Conservation (phyloP, 129 eudicot species). For the Pulicaria dysenterica region DNA sequence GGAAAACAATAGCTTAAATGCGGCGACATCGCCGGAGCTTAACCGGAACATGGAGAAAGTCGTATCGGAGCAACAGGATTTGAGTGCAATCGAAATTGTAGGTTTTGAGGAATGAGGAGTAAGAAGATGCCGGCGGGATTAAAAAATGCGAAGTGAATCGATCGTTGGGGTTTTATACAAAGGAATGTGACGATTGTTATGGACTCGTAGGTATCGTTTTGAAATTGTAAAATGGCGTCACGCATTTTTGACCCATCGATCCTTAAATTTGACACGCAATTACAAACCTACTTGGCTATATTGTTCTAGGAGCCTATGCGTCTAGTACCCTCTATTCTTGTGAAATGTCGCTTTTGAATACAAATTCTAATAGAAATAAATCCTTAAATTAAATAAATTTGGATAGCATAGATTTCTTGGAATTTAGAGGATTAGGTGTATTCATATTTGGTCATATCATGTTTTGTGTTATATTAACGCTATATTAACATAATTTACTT, state of each 20-base stretch:
- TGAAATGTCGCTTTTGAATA: background rate
- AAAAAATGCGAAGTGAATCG: conserved; percentile 14
- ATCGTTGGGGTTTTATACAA: background rate
- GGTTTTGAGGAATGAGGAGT: conserved; percentile 17
- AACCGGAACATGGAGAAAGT: conserved; percentile 36
- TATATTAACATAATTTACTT: no score
- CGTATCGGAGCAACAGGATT: conserved; percentile 25
- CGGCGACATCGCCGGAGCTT: conserved; percentile 62
- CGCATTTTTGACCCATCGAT: conserved; percentile 22
- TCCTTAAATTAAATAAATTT: no score
- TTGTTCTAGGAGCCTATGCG: conserved; percentile 9
- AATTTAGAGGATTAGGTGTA: no score
- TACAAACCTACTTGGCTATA: background rate
- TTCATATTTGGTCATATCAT: no score
- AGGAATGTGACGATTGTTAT: background rate
- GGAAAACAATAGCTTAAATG: conserved; percentile 57
- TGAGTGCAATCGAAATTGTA: conserved; percentile 24
- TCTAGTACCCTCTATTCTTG: background rate
- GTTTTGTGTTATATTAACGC: no score
- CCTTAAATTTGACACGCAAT: conserved; percentile 17
- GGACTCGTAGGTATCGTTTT: conserved; percentile 20
- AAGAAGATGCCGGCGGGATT: conserved; percentile 28
- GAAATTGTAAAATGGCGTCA: conserved; percentile 32
- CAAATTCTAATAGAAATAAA: no score
- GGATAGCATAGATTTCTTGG: no score